These are phyloP conservation scores for Suhomyces bolitotheri DNA, from an alignment of 1,139 yeast species.

Conservation along the genomic window DNA sequence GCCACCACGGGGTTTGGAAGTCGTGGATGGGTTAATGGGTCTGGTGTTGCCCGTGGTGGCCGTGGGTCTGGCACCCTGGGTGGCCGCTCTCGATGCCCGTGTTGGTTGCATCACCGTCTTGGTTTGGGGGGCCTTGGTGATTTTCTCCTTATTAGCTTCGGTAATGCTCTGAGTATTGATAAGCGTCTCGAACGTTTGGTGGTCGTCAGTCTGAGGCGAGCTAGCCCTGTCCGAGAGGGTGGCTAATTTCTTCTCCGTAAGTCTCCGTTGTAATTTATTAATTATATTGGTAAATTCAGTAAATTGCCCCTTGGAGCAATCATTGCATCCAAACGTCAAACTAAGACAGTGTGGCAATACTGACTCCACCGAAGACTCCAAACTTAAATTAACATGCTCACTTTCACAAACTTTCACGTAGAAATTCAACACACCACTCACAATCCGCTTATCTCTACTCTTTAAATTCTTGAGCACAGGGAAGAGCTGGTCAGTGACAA, in stretches of 20 bases:
- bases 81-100: slow-evolving; percentile 1
- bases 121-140: slow-evolving; percentile 26
- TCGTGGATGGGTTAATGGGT: neutral
- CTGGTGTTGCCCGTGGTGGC: neutral
- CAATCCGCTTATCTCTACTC: slow-evolving; percentile 71
- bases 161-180: slow-evolving; percentile 37
- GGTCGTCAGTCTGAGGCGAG: slow-evolving; percentile 7
- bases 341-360: slow-evolving; percentile 41
- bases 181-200: slow-evolving; percentile 31
- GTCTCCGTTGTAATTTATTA: slow-evolving; percentile 29
- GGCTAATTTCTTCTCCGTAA: slow-evolving; percentile 32
- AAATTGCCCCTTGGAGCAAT: slow-evolving; percentile 41
- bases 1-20: neutral
- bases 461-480: slow-evolving; percentile 76
- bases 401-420: slow-evolving; percentile 47
- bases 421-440: slow-evolving; percentile 54
- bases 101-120: slow-evolving; percentile 18
- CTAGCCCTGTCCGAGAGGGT: slow-evolving; percentile 23
- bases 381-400: slow-evolving; percentile 38
- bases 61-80: too few relatives aligned
- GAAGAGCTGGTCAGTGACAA: slow-evolving; percentile 72
- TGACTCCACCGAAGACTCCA: slow-evolving; percentile 39
- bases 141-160: slow-evolving; percentile 28
- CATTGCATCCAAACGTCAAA: slow-evolving; percentile 44
- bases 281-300: slow-evolving; percentile 29